Percentiles rank a stretch among this genome's conserved stretches.
Conservation (phyloP, 2,329 filamentous ascomycete species). For the Amphichorda felina region DNA sequence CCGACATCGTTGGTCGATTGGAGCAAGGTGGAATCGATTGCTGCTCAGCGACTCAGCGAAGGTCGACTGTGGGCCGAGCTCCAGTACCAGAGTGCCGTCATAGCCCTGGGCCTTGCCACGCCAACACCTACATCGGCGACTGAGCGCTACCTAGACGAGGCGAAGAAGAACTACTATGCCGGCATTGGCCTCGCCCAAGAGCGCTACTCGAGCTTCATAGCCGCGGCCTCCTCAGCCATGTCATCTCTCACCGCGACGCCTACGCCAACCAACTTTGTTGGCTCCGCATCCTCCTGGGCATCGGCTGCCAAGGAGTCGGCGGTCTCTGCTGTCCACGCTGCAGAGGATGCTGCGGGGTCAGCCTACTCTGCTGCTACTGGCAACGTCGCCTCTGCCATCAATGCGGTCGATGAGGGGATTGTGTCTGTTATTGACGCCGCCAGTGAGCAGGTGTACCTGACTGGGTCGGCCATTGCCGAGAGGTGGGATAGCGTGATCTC, state of each 20-base stretch:
- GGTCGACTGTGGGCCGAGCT: slow-evolving; percentile 60
- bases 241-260: slow-evolving; percentile 47
- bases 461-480: slow-evolving; percentile 25
- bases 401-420: slow-evolving; percentile 24
- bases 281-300: slow-evolving; percentile 34
- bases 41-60: slow-evolving; percentile 56
- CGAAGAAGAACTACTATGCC: slow-evolving; percentile 60
- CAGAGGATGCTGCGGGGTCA: slow-evolving; percentile 39
- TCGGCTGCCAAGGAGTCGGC: slow-evolving; percentile 36
- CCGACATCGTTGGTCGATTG: slow-evolving; percentile 29
- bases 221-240: slow-evolving; percentile 58
- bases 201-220: slow-evolving; percentile 64
- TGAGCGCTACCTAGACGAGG: slow-evolving; percentile 50
- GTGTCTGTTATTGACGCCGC: slow-evolving; percentile 33
- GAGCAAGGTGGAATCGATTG: slow-evolving; percentile 47
- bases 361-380: slow-evolving; percentile 30
- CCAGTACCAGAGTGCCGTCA: slow-evolving; percentile 58
- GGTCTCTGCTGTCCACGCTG: slow-evolving; percentile 30
- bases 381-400: slow-evolving; percentile 25
- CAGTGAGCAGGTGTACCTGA: slow-evolving; percentile 21
- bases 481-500: slow-evolving; percentile 35
- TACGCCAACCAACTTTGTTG: slow-evolving; percentile 39
- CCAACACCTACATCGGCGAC: slow-evolving; percentile 35
- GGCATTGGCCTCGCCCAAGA: slow-evolving; percentile 69
- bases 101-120: slow-evolving; percentile 50